phyloP scores from a whole-genome alignment of 2,329 filamentous ascomycete species.

The Alternaria rosae region DNA sequence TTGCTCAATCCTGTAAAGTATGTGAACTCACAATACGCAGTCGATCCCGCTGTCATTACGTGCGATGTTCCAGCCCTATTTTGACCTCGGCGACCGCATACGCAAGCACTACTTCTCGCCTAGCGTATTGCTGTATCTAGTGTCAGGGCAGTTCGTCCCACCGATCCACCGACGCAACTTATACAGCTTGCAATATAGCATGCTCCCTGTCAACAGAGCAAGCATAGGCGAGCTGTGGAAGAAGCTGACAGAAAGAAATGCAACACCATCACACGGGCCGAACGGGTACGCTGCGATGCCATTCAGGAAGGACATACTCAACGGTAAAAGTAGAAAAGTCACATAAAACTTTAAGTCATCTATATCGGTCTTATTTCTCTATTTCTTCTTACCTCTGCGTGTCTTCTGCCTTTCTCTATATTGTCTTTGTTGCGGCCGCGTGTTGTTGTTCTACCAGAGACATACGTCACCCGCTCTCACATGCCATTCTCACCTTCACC shows the following conservation, averaged over 20 bases:
- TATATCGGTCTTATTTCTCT: background rate
- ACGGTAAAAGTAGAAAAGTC: constrained; percentile 13
- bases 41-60: constrained; percentile 87
- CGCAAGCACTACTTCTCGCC: constrained; percentile 95
- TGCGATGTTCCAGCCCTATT: constrained; percentile 98
- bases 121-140: constrained; percentile 83
- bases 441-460: background rate
- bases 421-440: background rate
- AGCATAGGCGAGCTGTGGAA: constrained; percentile 88
- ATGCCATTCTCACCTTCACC: background rate
- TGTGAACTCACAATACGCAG: constrained; percentile 10
- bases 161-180: constrained; percentile 94
- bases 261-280: background rate
- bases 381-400: background rate
- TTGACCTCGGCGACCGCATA: constrained; percentile 89
- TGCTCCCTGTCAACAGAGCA: constrained; percentile 84
- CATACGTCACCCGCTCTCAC: background rate
- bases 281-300: constrained; percentile 16
- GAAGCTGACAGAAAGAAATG: constrained; percentile 56
- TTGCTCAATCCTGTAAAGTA: constrained; percentile 1
- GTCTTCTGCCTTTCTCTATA: background rate
- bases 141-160: constrained; percentile 91
- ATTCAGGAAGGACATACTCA: constrained; percentile 3
- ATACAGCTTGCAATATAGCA: constrained; percentile 97
- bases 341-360: background rate